phyloP scores from a whole-genome alignment of 1,284 basidiomycete species.

The Ceratobasidium sp. region DNA sequence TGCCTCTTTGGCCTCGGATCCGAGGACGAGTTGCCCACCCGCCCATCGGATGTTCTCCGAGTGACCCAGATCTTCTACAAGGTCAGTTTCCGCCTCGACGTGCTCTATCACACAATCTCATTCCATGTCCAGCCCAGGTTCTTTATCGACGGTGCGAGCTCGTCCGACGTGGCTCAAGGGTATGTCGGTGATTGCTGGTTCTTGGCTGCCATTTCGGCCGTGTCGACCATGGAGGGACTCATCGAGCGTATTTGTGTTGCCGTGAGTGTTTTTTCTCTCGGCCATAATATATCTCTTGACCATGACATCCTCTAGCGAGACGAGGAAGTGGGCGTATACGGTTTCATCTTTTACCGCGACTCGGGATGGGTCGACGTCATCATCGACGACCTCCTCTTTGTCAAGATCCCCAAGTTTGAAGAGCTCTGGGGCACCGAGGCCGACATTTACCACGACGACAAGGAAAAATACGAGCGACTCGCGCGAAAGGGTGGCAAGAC shows the following conservation, averaged over 20 bases:
- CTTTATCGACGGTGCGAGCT: slow-evolving; percentile 52
- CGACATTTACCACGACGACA: slow-evolving; percentile 40
- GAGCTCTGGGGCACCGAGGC: slow-evolving; percentile 37
- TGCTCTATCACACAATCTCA: neutral
- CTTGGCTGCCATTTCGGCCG: slow-evolving; percentile 56
- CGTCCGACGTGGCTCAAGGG: slow-evolving; percentile 56
- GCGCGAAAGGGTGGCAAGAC: slow-evolving; percentile 39
- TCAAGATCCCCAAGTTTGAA: slow-evolving; percentile 40
- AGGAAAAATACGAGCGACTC: slow-evolving; percentile 20
- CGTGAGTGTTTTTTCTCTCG: too few relatives aligned
- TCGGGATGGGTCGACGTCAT: slow-evolving; percentile 43
- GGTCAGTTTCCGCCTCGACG: neutral
- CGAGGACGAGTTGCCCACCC: slow-evolving; percentile 39
- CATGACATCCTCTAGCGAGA: slow-evolving; percentile 55
- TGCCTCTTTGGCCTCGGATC: slow-evolving; percentile 55
- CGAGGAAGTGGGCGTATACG: slow-evolving; percentile 60
- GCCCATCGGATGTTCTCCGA: slow-evolving; percentile 51
- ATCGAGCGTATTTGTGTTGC: slow-evolving; percentile 61
- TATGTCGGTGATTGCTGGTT: slow-evolving; percentile 59
- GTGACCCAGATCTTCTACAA: slow-evolving; percentile 57
- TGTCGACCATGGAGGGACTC: slow-evolving; percentile 52
- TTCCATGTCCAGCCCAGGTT: slow-evolving; percentile 50
- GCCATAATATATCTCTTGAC: too few relatives aligned
- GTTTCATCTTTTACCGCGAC: slow-evolving; percentile 46
- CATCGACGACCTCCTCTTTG: slow-evolving; percentile 42